Evolutionary conservation across 345 rosid genomes (phyloP).

Genomic region (Carallia brachiata): DNA sequence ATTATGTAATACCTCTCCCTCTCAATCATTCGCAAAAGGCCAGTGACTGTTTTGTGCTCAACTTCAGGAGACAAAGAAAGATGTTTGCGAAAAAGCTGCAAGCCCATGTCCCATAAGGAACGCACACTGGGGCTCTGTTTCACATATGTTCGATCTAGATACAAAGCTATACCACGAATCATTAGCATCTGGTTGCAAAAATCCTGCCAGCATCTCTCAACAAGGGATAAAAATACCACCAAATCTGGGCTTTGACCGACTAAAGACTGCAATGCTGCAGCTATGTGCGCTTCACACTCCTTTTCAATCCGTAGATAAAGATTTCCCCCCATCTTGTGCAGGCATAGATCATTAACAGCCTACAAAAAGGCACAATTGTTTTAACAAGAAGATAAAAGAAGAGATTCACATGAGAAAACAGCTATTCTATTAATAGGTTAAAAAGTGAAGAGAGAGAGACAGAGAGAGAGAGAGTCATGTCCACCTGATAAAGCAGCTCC

Average conservation of each 20-base stretch:
- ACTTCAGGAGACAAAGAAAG: conserved; percentile 80
- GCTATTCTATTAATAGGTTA: background rate
- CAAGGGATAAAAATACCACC: conserved; percentile 82
- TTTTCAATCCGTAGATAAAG: conserved; percentile 84
- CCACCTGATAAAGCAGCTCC: conserved; percentile 88
- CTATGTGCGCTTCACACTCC: conserved; percentile 80
- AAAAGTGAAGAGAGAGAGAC: background rate
- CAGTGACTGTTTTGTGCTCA: conserved; percentile 93
- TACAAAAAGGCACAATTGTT: conserved; percentile 23
- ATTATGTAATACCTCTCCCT: conserved; percentile 63
- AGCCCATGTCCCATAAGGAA: conserved; percentile 97
- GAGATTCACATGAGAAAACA: conserved; percentile 12
- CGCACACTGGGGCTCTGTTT: conserved; percentile 81
- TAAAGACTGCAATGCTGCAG: conserved; percentile 69
- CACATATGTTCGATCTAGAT: conserved; percentile 86
- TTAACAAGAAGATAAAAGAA: conserved; percentile 11
- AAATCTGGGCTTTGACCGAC: conserved; percentile 96
- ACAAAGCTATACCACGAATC: conserved; percentile 96
- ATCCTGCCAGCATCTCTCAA: conserved; percentile 96
- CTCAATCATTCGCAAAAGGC: conserved; percentile 90
- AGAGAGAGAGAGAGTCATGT: background rate
- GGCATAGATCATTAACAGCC: conserved; percentile 91
- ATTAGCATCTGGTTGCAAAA: conserved; percentile 88
- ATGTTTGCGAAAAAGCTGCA: conserved; percentile 90
- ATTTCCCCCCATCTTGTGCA: conserved; percentile 88